Evolutionary conservation across 768 basidiomycete species (phyloP).

Genomic region (Auricularia sp.): DNA sequence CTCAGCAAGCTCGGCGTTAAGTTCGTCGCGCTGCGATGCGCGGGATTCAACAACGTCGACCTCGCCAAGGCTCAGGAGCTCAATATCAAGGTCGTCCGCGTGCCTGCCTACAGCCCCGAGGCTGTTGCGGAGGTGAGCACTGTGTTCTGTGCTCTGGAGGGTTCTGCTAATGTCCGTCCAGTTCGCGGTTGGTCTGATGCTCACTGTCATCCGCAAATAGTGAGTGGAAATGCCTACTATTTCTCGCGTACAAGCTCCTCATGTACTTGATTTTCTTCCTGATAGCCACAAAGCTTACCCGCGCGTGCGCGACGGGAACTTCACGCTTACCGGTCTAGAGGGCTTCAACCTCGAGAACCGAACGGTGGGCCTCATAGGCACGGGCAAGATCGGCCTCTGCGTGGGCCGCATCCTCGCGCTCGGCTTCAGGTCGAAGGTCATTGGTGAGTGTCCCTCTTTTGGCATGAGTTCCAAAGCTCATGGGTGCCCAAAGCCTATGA

Average conservation of each 20-base stretch:
- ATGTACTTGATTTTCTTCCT: neutral
- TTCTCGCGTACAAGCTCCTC: neutral
- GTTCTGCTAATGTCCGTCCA: neutral
- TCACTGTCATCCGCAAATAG: constrained; percentile 14
- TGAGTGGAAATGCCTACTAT: constrained; percentile 2
- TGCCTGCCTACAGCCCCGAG: constrained; percentile 14
- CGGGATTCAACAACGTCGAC: constrained; percentile 9
- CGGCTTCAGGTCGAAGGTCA: constrained; percentile 20
- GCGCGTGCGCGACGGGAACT: constrained; percentile 14
- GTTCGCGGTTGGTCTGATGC: constrained; percentile 14
- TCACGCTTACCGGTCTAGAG: constrained; percentile 13
- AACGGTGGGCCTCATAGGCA: constrained; percentile 24
- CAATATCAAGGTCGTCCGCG: constrained; percentile 10
- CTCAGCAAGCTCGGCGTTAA: constrained; percentile 8
- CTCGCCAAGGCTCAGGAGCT: constrained; percentile 10
- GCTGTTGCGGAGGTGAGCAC: constrained; percentile 10
- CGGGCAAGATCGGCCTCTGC: constrained; percentile 23
- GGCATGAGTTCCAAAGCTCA: no score
- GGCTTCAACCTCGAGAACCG: constrained; percentile 17
- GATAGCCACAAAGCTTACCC: constrained; percentile 11
- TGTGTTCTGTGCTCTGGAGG: neutral
- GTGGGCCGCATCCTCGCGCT: constrained; percentile 17
- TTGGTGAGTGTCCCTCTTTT: constrained; percentile 3
- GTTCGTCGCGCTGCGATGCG: constrained; percentile 8
- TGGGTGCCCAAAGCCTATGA: constrained; percentile 11